Evolutionary conservation across 2,329 filamentous ascomycete genomes (phyloP).

Genomic region (Trichoderma breve): DNA sequence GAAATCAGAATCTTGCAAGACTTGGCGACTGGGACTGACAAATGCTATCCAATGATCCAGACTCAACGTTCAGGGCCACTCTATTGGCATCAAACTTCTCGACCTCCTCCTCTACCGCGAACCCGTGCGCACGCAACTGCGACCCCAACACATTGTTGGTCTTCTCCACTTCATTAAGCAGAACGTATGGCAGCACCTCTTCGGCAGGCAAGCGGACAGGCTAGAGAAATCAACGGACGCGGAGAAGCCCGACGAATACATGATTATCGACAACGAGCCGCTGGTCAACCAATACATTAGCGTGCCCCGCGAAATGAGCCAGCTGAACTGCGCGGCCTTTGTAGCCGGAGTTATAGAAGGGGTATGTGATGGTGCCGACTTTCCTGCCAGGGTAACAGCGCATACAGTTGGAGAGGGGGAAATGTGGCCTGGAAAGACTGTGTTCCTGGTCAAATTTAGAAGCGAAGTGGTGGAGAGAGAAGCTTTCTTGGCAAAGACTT

Average conservation of each 20-base stretch:
- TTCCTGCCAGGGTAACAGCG: constrained; percentile 83
- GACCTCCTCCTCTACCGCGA: constrained; percentile 90
- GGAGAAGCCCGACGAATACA: constrained; percentile 89
- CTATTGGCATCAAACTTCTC: constrained; percentile 88
- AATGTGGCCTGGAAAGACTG: constrained; percentile 95
- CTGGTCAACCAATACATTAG: constrained; percentile 92
- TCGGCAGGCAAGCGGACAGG: constrained; percentile 84
- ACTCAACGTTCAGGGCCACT: constrained; percentile 87
- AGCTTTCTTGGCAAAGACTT: constrained; percentile 67
- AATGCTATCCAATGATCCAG: neutral
- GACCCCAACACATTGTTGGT: constrained; percentile 83
- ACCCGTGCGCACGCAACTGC: constrained; percentile 64
- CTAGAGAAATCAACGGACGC: constrained; percentile 84
- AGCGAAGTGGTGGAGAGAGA: constrained; percentile 90
- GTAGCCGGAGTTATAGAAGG: constrained; percentile 95
- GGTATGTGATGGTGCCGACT: constrained; percentile 88
- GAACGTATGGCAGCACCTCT: constrained; percentile 87
- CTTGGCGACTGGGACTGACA: neutral
- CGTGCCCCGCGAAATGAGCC: constrained; percentile 91
- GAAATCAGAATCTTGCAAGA: neutral
- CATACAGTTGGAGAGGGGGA: constrained; percentile 74
- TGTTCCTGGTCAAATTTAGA: constrained; percentile 91
- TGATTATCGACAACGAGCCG: constrained; percentile 98
- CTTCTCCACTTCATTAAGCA: constrained; percentile 95
- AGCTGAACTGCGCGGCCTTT: constrained; percentile 94